Percentiles rank a stretch among this genome's conserved stretches.
These are phyloP conservation scores for Ceratocystis lukuohia DNA, from an alignment of 2,329 filamentous ascomycete genomes.

Conservation along the genomic window DNA sequence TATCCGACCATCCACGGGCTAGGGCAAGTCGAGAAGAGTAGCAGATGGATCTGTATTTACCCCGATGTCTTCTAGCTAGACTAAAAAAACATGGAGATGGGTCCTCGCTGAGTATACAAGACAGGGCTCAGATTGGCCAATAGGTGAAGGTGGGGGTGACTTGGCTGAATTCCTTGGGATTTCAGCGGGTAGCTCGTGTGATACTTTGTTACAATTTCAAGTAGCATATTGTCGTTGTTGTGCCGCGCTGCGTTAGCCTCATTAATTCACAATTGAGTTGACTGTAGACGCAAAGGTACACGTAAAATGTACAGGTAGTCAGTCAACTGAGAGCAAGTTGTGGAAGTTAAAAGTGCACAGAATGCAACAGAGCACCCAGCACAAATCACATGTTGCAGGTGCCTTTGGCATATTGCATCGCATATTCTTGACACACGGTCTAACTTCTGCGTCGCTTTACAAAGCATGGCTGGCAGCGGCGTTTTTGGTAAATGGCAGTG, in stretches of 20 bases:
- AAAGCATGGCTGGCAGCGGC: not conserved
- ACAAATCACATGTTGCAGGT: not conserved
- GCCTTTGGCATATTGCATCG: not conserved
- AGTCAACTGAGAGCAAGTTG: too few species aligned
- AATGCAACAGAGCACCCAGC: not conserved
- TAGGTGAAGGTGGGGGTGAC: not conserved
- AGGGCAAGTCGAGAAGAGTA: not conserved
- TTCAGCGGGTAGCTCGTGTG: not conserved
- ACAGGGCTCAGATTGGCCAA: not conserved
- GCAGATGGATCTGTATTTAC: not conserved
- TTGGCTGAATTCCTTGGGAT: not conserved
- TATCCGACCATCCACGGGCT: not conserved
- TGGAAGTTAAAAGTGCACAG: too few species aligned
- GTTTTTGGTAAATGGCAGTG: slow-evolving; percentile 1
- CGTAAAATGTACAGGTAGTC: not conserved
- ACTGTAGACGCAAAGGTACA: not conserved
- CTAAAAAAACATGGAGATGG: too few species aligned
- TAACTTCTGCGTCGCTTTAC: not conserved
- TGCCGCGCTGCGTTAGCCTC: not conserved
- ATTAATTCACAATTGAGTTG: not conserved
- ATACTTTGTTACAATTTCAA: not conserved
- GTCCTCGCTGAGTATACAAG: too few species aligned
- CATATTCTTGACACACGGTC: not conserved
- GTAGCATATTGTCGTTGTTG: not conserved
- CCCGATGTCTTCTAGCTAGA: not conserved